Percentiles rank a stretch among this genome's conserved stretches.
phyloP scores from a whole-genome alignment of 2,329 filamentous ascomycete genomes.

The Pseudocercospora fuligena region DNA sequence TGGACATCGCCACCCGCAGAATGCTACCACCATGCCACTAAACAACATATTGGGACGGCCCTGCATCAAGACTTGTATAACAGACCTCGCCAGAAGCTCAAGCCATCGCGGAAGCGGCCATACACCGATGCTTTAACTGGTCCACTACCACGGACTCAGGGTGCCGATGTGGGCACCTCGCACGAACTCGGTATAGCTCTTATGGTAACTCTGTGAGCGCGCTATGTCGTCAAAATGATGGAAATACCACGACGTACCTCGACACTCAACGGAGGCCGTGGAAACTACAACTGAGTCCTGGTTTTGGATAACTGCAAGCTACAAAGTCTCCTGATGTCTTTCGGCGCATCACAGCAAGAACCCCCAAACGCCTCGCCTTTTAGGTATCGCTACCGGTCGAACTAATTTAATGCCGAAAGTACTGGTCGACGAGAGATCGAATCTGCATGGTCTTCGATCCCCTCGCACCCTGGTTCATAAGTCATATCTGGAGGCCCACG shows the following conservation, averaged over 20 bases:
- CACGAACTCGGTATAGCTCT: constrained; percentile 8
- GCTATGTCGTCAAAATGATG: constrained; percentile 10
- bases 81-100: neutral
- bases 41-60: neutral
- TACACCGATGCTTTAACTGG: constrained; percentile 10
- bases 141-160: neutral
- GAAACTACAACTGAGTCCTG: neutral
- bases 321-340: neutral
- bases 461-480: neutral
- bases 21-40: neutral
- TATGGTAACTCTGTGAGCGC: constrained; percentile 3
- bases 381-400: neutral
- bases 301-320: neutral
- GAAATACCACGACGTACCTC: neutral
- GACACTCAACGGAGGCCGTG: neutral
- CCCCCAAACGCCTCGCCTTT: neutral
- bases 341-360: neutral
- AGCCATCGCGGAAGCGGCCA: constrained; percentile 8
- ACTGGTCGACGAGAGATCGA: neutral
- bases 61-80: neutral
- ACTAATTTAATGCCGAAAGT: neutral
- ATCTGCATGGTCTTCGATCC: neutral
- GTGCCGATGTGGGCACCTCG: constrained; percentile 8
- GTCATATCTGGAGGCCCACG: neutral
- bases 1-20: neutral